Conservation (phyloP, 768 basidiomycete species). For the Amylocystis lapponica region DNA sequence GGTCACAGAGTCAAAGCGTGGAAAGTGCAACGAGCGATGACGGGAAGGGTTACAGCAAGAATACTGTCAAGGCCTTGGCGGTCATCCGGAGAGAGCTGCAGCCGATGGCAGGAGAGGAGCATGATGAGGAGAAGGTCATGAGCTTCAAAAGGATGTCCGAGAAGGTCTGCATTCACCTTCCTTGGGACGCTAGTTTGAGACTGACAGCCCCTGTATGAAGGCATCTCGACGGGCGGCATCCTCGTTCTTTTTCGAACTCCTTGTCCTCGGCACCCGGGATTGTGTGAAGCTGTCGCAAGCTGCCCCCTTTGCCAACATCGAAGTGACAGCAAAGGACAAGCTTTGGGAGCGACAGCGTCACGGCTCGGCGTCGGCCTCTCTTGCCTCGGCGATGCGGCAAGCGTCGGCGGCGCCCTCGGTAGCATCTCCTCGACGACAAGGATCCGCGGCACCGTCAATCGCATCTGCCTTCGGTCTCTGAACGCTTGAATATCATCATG, state of each 20-base stretch:
- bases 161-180: conserved; percentile 60
- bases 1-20: conserved; percentile 43
- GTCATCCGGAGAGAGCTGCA: conserved; percentile 71
- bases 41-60: conserved; percentile 78
- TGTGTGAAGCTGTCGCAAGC: conserved; percentile 77
- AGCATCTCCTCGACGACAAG: conserved; percentile 10
- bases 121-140: conserved; percentile 50
- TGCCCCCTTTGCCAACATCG: conserved; percentile 79
- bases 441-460: conserved; percentile 19
- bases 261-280: conserved; percentile 91
- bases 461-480: conserved; percentile 20
- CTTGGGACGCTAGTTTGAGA: too few species aligned
- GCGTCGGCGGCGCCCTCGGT: conserved; percentile 7
- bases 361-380: conserved; percentile 38
- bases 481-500: not conserved
- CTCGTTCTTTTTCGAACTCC: conserved; percentile 95
- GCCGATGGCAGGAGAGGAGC: conserved; percentile 41
- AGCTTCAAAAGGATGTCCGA: conserved; percentile 77
- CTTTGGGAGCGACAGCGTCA: conserved; percentile 73
- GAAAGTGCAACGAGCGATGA: conserved; percentile 39
- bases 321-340: conserved; percentile 72
- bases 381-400: conserved; percentile 34
- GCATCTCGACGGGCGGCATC: conserved; percentile 89
- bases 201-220: conserved; percentile 31
- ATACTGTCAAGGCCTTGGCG: conserved; percentile 78